Percentiles rank a stretch among this genome's conserved stretches.
These are phyloP conservation scores for Sclerotinia glacialis DNA, from an alignment of 2,329 filamentous ascomycete genomes.

Conservation along the genomic window DNA sequence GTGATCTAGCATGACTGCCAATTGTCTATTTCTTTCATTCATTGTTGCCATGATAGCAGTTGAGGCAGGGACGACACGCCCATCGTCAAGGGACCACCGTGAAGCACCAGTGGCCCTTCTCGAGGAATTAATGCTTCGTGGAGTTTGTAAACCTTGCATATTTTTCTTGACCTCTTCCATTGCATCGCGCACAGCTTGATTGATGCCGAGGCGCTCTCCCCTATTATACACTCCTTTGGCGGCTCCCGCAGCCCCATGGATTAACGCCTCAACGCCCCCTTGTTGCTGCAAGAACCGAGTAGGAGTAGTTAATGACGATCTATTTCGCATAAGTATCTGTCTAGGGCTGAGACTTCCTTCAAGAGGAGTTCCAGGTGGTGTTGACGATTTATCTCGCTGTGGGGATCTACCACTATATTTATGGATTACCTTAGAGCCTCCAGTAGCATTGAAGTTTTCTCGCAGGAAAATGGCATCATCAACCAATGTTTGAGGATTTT, in stretches of 20 bases:
- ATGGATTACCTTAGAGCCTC: slow-evolving; percentile 63
- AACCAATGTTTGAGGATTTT: slow-evolving; percentile 75
- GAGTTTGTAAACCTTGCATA: slow-evolving; percentile 64
- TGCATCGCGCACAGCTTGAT: slow-evolving; percentile 76
- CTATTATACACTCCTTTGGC: slow-evolving; percentile 71
- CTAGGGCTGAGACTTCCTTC: slow-evolving; percentile 33
- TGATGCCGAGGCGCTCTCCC: slow-evolving; percentile 74
- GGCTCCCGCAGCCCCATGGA: slow-evolving; percentile 74
- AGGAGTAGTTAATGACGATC: slow-evolving; percentile 38
- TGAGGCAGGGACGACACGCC: slow-evolving; percentile 32
- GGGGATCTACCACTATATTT: slow-evolving; percentile 66
- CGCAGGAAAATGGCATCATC: slow-evolving; percentile 77
- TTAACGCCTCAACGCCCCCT: slow-evolving; percentile 63
- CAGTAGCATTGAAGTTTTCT: slow-evolving; percentile 59
- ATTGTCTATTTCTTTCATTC: slow-evolving; percentile 62
- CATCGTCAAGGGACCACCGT: slow-evolving; percentile 39
- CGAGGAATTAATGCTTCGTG: slow-evolving; percentile 43
- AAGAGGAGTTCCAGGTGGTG: slow-evolving; percentile 35
- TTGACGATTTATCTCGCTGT: slow-evolving; percentile 31
- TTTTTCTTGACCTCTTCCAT: slow-evolving; percentile 77
- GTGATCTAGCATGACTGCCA: slow-evolving; percentile 67
- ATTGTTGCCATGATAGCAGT: slow-evolving; percentile 49
- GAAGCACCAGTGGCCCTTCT: slow-evolving; percentile 29
- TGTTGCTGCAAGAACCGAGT: slow-evolving; percentile 47
- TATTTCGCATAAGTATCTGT: slow-evolving; percentile 30